Base-by-base conservation (phyloP, 805 yeast genomes). In the Candida golubevii region DNA sequence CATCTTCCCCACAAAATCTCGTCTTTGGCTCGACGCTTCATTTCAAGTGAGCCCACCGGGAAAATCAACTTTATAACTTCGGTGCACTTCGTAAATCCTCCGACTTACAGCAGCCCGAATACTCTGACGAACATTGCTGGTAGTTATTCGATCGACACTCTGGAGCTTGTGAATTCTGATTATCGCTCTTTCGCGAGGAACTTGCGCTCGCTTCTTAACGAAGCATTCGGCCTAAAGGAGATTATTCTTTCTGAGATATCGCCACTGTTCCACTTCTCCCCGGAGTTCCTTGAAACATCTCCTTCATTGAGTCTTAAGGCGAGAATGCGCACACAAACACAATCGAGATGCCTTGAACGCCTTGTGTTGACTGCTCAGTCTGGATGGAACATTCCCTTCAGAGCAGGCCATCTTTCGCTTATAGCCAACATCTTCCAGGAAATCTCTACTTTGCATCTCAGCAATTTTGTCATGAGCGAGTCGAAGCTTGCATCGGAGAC, bases 311-410 rank as follows among this genome's bases (percentile, higher is more conserved):
- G 43, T 35, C 35, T 50, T 33, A 45, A 42, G 35, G 36, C 46
- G 4, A 49, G 48, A n/a, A 66, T 39, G 51, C 41, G 38, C 57
- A 34, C 47, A 15, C 44, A 42, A 7, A 47, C 42, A 32, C 53
- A 54, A 12, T 36, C 37, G 8, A 57, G 71, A 41, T 45, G 57
- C 3, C 51, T 75, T 6, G 47, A 62, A 2, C 62, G 50, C n/a
- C 54, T 76, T n/a, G 55, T 57, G 4, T 51, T 76, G 2, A 61
- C 69, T 4, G 67, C 78, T 0, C 76, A 75, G 47, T 45, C 67
- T 0, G 79, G 79, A 2, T 74, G 80, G 80, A 71, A 73, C 30
- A 73, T 80, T 12, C 79, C 82, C 4, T 59, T 79, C 49, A 66
- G 75, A 45, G 39, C 53, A 13, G 62, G 71, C 10, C 77, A 74